A percentile compares a stretch with the other conserved stretches of the same genome.
Conservation (phyloP, 2,329 filamentous ascomycete genomes). For the Sporothrix variecibatus region DNA sequence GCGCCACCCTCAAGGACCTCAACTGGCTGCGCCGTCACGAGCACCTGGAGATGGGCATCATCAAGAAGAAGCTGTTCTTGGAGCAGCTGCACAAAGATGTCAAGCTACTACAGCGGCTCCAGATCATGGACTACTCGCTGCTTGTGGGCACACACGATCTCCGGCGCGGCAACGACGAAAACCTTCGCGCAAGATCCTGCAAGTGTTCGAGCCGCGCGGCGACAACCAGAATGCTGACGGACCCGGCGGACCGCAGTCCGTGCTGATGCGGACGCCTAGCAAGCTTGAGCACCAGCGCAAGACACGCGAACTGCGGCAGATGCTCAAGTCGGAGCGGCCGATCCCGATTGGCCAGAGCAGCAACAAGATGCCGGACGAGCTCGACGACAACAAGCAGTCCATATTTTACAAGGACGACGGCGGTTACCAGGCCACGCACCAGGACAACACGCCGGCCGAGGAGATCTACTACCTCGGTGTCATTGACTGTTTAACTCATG, state of each 20-base stretch:
- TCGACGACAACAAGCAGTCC: conserved; percentile 73
- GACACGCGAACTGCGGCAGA: conserved; percentile 84
- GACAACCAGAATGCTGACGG: conserved; percentile 49
- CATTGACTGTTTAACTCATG: conserved; percentile 96
- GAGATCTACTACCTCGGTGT: conserved; percentile 98
- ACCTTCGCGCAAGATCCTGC: conserved; percentile 84
- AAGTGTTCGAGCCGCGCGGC: conserved; percentile 90
- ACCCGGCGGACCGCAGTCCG: conserved; percentile 53
- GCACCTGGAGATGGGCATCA: conserved; percentile 82
- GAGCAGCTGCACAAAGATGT: conserved; percentile 89
- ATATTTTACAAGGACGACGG: conserved; percentile 95
- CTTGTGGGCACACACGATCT: conserved; percentile 93
- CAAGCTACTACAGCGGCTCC: conserved; percentile 76
- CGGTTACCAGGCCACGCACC: conserved; percentile 88
- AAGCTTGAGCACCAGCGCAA: conserved; percentile 91
- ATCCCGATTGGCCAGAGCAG: conserved; percentile 85
- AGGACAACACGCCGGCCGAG: conserved; percentile 79
- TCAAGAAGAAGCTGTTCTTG: conserved; percentile 85
- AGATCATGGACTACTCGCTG: conserved; percentile 99
- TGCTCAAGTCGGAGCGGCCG: conserved; percentile 89
- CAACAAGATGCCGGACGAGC: conserved; percentile 86
- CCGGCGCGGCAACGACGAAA: conserved; percentile 89
- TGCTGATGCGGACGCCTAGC: conserved; percentile 85
- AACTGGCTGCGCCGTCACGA: conserved; percentile 91
- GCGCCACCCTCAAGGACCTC: conserved; percentile 91